A percentile compares a stretch with the other conserved stretches of the same genome.
Evolutionary conservation across 345 rosid genomes (phyloP).

Genomic region (Erysimum cheiranthoides): DNA sequence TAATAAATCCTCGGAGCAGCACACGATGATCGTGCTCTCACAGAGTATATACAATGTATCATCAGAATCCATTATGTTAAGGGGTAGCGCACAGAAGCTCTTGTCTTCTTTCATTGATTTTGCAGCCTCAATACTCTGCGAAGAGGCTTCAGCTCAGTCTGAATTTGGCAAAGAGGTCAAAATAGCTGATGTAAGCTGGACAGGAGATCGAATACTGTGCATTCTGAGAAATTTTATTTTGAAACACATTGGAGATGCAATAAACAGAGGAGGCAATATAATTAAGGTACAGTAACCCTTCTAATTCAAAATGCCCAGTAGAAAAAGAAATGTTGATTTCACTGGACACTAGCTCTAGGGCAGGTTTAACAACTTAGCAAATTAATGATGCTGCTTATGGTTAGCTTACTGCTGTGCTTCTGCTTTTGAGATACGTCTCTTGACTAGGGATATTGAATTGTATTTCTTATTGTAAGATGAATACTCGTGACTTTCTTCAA

Average conservation of each 20-base stretch:
- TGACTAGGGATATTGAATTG: constrained; percentile 18
- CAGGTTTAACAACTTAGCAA: constrained; percentile 11
- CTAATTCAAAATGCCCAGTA: not conserved
- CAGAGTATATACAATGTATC: constrained; percentile 80
- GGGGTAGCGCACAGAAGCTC: constrained; percentile 75
- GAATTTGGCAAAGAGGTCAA: constrained; percentile 44
- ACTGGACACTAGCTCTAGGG: constrained; percentile 11
- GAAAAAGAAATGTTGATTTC: not conserved
- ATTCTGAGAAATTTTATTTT: constrained; percentile 66
- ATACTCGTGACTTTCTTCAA: constrained; percentile 7
- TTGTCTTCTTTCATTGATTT: constrained; percentile 80
- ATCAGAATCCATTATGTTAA: constrained; percentile 70
- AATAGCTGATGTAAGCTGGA: constrained; percentile 60
- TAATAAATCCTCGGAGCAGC: constrained; percentile 56
- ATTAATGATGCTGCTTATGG: constrained; percentile 14
- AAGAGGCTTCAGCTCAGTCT: constrained; percentile 42
- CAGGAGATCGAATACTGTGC: constrained; percentile 52
- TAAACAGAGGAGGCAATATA: constrained; percentile 60
- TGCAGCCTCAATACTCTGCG: constrained; percentile 55
- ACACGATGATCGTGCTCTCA: constrained; percentile 69
- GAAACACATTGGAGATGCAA: constrained; percentile 72
- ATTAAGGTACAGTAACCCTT: constrained; percentile 62
- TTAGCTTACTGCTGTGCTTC: constrained; percentile 18
- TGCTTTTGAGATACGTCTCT: constrained; percentile 1
- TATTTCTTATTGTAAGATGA: constrained; percentile 5